phyloP scores from a whole-genome alignment of 306 rosid species.

The Carpinus viminea region DNA sequence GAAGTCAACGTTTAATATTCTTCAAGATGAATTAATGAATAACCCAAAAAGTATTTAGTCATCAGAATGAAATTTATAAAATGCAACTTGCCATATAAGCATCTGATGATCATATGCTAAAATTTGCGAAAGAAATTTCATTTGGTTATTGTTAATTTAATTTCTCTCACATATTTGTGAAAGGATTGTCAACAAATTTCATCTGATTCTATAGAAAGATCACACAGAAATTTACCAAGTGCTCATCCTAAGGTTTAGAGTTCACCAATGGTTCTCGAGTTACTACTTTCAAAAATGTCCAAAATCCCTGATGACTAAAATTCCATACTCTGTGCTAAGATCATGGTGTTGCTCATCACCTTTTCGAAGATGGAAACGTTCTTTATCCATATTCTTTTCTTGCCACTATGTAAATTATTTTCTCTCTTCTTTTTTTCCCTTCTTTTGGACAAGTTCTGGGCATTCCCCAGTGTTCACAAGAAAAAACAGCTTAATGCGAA shows the following conservation, averaged over 20 bases:
- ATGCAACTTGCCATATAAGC: neutral
- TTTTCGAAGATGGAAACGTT: neutral
- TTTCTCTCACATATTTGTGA: neutral
- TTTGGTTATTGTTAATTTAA: neutral
- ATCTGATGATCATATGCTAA: neutral
- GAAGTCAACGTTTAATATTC: slow-evolving; percentile 2
- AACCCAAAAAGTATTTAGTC: neutral
- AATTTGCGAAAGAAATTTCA: neutral
- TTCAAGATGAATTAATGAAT: neutral
- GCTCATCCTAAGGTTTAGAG: too few relatives aligned
- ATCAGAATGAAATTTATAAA: neutral
- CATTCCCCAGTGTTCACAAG: neutral
- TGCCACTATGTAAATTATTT: neutral
- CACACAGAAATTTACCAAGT: neutral
- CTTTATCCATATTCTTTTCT: neutral
- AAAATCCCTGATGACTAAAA: neutral
- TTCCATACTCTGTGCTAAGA: neutral
- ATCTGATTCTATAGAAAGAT: neutral
- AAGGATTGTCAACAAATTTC: neutral
- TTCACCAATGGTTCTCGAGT: neutral
- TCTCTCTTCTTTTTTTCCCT: neutral
- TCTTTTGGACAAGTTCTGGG: neutral
- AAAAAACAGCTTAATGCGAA: neutral
- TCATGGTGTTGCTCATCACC: neutral
- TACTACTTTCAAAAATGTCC: neutral